phyloP scores from a whole-genome alignment of 2,329 filamentous ascomycete species.

The Arachnomyces sp. region DNA sequence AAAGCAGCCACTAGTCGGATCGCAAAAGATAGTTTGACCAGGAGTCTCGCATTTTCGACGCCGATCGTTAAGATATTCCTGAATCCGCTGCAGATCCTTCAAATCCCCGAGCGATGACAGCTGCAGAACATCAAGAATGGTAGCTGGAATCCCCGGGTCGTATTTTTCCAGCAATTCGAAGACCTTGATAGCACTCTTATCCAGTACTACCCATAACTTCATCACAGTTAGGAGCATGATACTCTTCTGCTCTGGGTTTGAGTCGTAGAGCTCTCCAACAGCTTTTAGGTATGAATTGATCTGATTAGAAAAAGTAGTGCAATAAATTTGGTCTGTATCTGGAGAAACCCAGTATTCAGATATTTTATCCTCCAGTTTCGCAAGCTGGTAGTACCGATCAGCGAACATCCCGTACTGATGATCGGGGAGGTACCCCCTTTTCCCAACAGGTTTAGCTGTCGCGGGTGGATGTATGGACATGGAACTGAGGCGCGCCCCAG shows the following conservation, averaged over 20 bases:
- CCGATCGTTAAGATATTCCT: constrained; percentile 42
- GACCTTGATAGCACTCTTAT: constrained; percentile 35
- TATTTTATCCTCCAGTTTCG: constrained; percentile 14
- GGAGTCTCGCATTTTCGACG: constrained; percentile 12
- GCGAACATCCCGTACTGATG: constrained; percentile 11
- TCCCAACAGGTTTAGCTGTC: not conserved
- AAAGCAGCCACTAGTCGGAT: constrained; percentile 36
- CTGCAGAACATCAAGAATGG: constrained; percentile 50
- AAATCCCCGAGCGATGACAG: constrained; percentile 43
- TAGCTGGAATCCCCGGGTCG: constrained; percentile 44
- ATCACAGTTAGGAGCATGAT: constrained; percentile 47
- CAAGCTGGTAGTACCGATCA: constrained; percentile 18
- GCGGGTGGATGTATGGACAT: constrained; percentile 3
- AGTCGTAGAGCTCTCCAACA: constrained; percentile 32
- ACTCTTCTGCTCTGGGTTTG: constrained; percentile 45
- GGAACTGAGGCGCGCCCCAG: constrained; percentile 4
- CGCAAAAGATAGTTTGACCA: constrained; percentile 42
- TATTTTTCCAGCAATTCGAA: constrained; percentile 46
- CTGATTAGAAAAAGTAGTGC: constrained; percentile 22
- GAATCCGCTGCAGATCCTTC: constrained; percentile 43
- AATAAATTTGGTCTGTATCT: constrained; percentile 13
- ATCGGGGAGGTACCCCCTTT: no score
- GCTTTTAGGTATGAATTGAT: constrained; percentile 31
- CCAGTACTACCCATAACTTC: constrained; percentile 53
- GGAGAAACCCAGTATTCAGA: constrained; percentile 5